Evolutionary conservation across 768 basidiomycete species (phyloP).

Genomic region (Pleurotus salmoneostramineus): DNA sequence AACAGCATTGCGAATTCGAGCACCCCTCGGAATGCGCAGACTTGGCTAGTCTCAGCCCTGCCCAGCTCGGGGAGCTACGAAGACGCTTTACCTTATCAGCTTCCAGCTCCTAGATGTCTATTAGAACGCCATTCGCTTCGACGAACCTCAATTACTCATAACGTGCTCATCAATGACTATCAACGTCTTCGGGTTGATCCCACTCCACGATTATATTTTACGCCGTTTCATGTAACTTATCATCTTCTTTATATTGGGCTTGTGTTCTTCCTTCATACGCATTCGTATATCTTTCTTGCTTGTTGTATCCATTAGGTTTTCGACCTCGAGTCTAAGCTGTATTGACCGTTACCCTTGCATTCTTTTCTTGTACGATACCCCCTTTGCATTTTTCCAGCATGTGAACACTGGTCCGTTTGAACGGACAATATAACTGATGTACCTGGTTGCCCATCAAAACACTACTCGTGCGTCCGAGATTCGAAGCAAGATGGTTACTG

Average conservation of each 20-base stretch:
- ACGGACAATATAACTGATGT: no score
- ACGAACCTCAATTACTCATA: background rate
- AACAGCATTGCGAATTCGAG: slow-evolving; percentile 25
- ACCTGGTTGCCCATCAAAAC: no score
- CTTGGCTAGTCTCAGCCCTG: slow-evolving; percentile 27
- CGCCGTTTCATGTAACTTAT: background rate
- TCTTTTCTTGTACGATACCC: background rate
- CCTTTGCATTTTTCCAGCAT: background rate
- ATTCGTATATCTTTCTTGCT: background rate
- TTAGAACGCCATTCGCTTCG: background rate
- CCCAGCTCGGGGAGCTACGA: slow-evolving; percentile 29
- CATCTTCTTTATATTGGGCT: background rate
- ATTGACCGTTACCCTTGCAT: background rate
- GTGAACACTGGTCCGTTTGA: background rate
- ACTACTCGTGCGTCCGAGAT: no score
- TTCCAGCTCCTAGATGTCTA: background rate
- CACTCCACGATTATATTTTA: background rate
- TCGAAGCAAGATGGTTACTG: no score
- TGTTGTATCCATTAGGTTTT: background rate
- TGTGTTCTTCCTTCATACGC: background rate
- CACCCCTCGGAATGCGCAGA: slow-evolving; percentile 33
- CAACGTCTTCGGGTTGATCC: background rate
- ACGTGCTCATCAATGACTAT: background rate
- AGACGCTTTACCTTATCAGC: background rate
- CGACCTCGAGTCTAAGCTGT: background rate